phyloP scores from a whole-genome alignment of 1,284 basidiomycete species.

The Chalciporus sp. region DNA sequence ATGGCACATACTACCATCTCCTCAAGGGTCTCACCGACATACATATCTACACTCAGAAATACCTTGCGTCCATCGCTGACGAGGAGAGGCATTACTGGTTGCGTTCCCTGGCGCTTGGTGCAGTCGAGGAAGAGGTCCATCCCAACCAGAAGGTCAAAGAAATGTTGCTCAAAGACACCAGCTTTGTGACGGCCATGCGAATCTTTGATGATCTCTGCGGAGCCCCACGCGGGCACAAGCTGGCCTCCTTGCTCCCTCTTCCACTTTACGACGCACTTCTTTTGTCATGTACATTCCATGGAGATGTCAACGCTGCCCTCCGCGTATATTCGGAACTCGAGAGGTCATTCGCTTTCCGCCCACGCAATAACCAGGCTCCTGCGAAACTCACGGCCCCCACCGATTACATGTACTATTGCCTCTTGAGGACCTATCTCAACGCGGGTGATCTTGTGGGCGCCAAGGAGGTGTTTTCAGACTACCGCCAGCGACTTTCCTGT shows the following conservation, averaged over 20 bases:
- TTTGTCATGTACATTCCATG: conserved; percentile 62
- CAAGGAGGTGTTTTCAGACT: conserved; percentile 71
- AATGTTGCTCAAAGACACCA: conserved; percentile 61
- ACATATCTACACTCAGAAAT: conserved; percentile 66
- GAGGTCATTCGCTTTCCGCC: conserved; percentile 33
- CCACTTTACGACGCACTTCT: conserved; percentile 60
- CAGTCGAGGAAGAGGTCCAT: conserved; percentile 17
- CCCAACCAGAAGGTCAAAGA: conserved; percentile 40
- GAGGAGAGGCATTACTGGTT: conserved; percentile 41
- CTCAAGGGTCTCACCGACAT: conserved; percentile 73
- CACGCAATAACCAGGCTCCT: not conserved
- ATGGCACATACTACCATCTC: conserved; percentile 68
- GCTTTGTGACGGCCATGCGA: conserved; percentile 70
- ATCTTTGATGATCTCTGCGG: conserved; percentile 67
- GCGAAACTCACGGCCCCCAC: conserved; percentile 33
- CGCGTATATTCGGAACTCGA: conserved; percentile 73
- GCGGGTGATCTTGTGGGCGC: conserved; percentile 60
- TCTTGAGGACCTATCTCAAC: conserved; percentile 65
- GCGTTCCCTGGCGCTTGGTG: conserved; percentile 20
- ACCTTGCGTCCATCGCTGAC: conserved; percentile 47
- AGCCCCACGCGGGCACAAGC: not conserved
- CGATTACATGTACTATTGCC: conserved; percentile 52
- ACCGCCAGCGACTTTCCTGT: conserved; percentile 43
- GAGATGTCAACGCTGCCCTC: conserved; percentile 65
- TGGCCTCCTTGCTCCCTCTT: conserved; percentile 37